Base-by-base conservation (phyloP, 2,329 filamentous ascomycete species). In the Colletotrichum tropicale region DNA sequence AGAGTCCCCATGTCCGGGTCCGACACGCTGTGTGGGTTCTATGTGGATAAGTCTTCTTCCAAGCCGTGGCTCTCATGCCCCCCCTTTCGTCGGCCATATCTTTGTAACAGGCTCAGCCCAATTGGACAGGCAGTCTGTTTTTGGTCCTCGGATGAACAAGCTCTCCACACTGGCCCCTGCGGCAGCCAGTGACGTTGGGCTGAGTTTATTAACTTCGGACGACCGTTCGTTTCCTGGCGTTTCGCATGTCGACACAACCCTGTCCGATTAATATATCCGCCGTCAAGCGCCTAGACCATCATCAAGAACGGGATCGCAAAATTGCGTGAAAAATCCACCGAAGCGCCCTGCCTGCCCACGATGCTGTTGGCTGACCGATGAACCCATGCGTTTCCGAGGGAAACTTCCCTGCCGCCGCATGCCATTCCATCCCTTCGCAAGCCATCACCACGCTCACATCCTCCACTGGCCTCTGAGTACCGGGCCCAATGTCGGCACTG, bases 161-260 rank as follows among this genome's bases (percentile, higher is more conserved):
- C 28, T 34, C 28, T 30, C 64, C 64, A 68, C 43, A 7, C 56
- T 24, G 58, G 73, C 64, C 70, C 73, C 58, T 21, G 64, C n/a
- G 26, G 15, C 38, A 32, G 21, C 70, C 73, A 73, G 70, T 69
- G 30, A 34, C 16, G 34, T 58, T 18, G 13, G 43, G 16, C 26
- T 13, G 38, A 13, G 55, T 34, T 58, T 26, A 65, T 76, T 58
- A 75, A 76, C 66, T 75, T 75, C 66, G 62, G 74, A 75, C 74
- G 66, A 74, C 58, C 61, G 71, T 70, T 76, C 38, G 71, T 70
- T 64, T 71, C 21, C 56, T 74, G 21, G 24, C 62, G 67, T 75
- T 70, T 76, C 74, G 71, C 61, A 66, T 66, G 15, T 16, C 21
- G 21, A 24, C 21, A 8, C 24, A 75, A 34, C 74, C 71, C 56